Evolutionary conservation across 2,329 filamentous ascomycete species (phyloP).

Genomic region (Pseudogymnoascus sp.): DNA sequence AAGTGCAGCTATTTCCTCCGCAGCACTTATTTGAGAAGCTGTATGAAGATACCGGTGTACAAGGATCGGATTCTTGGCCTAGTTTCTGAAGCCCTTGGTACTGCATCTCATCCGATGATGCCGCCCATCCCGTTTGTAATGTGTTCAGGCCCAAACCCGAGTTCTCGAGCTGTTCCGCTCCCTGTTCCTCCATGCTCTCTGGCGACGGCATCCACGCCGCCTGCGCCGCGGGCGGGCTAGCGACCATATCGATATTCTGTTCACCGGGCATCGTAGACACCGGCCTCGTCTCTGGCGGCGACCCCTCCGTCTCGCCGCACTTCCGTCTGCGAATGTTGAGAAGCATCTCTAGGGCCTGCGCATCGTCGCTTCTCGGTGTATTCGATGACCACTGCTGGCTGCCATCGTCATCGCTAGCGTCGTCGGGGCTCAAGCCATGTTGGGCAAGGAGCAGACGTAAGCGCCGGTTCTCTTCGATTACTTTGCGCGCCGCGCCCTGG

Average conservation of each 20-base stretch:
- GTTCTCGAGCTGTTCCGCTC: neutral
- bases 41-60: neutral
- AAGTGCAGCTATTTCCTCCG: neutral
- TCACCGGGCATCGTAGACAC: neutral
- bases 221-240: neutral
- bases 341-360: slow-evolving; percentile 23
- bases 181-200: neutral
- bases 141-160: neutral
- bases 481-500: slow-evolving; percentile 58
- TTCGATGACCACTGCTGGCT: neutral
- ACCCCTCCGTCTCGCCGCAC: slow-evolving; percentile 7
- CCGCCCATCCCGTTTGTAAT: neutral
- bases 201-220: neutral
- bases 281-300: neutral
- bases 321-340: slow-evolving; percentile 20
- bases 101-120: neutral
- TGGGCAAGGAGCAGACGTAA: slow-evolving; percentile 50
- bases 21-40: neutral
- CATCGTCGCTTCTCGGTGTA: slow-evolving; percentile 13
- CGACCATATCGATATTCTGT: slow-evolving; percentile 1
- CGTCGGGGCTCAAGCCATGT: slow-evolving; percentile 33
- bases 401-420: neutral
- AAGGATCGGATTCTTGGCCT: neutral
- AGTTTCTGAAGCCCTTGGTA: neutral
- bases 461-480: slow-evolving; percentile 61